phyloP scores from a whole-genome alignment of 352 stramenopile species.

The Pythium dissimile region DNA sequence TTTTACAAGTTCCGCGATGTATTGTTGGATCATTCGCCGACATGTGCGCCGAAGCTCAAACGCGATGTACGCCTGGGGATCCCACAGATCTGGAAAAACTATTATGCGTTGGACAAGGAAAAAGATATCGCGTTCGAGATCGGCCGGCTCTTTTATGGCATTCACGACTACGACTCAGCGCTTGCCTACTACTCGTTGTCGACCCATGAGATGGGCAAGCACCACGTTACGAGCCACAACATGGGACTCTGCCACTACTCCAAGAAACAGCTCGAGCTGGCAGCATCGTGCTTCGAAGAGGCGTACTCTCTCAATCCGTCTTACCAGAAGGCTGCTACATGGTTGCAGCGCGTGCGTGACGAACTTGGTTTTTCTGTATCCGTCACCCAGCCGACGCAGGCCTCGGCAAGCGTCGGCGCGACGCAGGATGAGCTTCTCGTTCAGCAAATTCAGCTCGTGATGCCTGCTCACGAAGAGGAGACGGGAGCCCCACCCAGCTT shows the following conservation, averaged over 20 bases:
- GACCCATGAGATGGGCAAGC: constrained; percentile 86
- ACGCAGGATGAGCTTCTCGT: constrained; percentile 29
- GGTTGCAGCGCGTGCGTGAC: constrained; percentile 74
- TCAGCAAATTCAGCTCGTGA: constrained; percentile 52
- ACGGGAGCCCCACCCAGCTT: constrained; percentile 27
- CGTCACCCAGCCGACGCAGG: neutral
- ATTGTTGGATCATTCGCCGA: constrained; percentile 84
- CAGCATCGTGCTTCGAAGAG: constrained; percentile 67
- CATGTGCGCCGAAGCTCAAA: constrained; percentile 56
- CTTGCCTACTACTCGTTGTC: constrained; percentile 89
- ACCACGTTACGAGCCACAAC: constrained; percentile 96
- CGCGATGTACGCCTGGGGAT: constrained; percentile 87
- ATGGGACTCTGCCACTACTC: constrained; percentile 95
- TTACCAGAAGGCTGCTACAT: constrained; percentile 78
- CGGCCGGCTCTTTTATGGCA: constrained; percentile 89
- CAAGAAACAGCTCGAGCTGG: constrained; percentile 65
- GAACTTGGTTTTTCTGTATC: constrained; percentile 28
- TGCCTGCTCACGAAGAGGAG: constrained; percentile 47
- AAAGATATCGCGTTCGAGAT: constrained; percentile 93
- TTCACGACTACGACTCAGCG: constrained; percentile 90
- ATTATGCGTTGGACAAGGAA: constrained; percentile 91
- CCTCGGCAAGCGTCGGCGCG: neutral
- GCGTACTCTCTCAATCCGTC: constrained; percentile 60
- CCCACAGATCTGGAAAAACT: constrained; percentile 87
- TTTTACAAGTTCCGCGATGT: constrained; percentile 95